A percentile compares a stretch with the other conserved stretches of the same genome.
Evolutionary conservation across 2,329 filamentous ascomycete species (phyloP).

Genomic region (Claviceps paspali): DNA sequence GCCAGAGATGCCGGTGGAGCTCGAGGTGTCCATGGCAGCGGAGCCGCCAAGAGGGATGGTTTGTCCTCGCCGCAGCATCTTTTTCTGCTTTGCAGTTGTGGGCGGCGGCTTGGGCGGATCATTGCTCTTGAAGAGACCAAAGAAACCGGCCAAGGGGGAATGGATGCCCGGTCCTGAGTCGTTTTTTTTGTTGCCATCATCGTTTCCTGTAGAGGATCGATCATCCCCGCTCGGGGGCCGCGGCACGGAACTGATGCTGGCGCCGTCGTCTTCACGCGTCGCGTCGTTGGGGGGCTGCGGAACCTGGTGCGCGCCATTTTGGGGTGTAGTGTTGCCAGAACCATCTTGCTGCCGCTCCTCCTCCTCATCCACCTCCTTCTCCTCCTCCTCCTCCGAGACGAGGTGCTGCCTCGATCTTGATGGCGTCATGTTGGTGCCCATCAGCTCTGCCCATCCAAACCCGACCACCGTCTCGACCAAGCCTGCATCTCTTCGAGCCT

Average conservation of each 20-base stretch:
- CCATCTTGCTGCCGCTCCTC: slow-evolving; percentile 12
- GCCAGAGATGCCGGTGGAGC: slow-evolving; percentile 5
- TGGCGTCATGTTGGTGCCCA: slow-evolving; percentile 44
- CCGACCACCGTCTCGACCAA: slow-evolving; percentile 84
- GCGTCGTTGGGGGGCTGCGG: slow-evolving; percentile 55
- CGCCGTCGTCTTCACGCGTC: slow-evolving; percentile 50
- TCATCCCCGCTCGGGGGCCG: slow-evolving; percentile 15
- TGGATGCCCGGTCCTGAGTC: slow-evolving; percentile 11
- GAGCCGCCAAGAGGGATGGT: slow-evolving; percentile 36
- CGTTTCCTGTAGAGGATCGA: no score
- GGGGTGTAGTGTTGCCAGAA: slow-evolving; percentile 20
- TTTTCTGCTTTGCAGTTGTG: slow-evolving; percentile 44
- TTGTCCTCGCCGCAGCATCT: slow-evolving; percentile 65
- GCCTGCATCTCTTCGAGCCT: slow-evolving; percentile 81
- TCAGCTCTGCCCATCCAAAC: slow-evolving; percentile 91
- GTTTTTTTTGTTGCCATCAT: background rate
- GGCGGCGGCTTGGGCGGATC: slow-evolving; percentile 33
- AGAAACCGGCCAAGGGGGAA: slow-evolving; percentile 42
- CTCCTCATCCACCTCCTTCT: no score
- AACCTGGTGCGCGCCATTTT: slow-evolving; percentile 38
- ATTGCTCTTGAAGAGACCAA: slow-evolving; percentile 57
- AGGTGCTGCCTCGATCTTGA: slow-evolving; percentile 30
- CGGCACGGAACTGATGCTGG: slow-evolving; percentile 34
- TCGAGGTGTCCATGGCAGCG: slow-evolving; percentile 8
- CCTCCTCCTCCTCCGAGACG: no score